These are phyloP conservation scores for Cylindrotheca fusiformis DNA, from an alignment of 108 stramenopile genomes.

Conservation along the genomic window DNA sequence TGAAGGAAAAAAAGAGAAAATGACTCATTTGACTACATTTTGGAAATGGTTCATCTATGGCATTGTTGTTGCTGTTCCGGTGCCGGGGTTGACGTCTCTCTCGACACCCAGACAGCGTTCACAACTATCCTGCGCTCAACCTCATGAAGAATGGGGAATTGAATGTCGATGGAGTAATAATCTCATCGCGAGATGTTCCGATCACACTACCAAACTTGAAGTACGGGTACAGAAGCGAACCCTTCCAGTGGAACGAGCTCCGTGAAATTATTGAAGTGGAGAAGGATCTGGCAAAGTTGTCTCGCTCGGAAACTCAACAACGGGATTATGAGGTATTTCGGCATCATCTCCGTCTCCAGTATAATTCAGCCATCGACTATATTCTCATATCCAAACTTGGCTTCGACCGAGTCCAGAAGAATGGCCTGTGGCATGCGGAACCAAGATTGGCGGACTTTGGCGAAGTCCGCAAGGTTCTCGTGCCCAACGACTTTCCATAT, in stretches of 20 bases:
- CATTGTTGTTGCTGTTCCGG: too few relatives aligned
- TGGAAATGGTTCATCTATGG: too few relatives aligned
- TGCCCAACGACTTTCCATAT: slow-evolving; percentile 76
- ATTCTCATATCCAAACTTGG: slow-evolving; percentile 70
- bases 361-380: slow-evolving; percentile 62
- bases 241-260: slow-evolving; percentile 35
- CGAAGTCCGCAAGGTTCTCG: slow-evolving; percentile 20
- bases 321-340: slow-evolving; percentile 40
- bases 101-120: too few relatives aligned
- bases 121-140: too few relatives aligned
- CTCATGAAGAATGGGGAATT: too few relatives aligned
- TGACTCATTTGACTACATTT: too few relatives aligned
- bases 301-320: slow-evolving; percentile 52
- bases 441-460: slow-evolving; percentile 2
- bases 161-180: slow-evolving; percentile 11
- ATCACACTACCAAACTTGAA: slow-evolving; percentile 26
- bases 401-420: slow-evolving; percentile 15
- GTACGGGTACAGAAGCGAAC: slow-evolving; percentile 36
- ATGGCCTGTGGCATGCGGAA: slow-evolving; percentile 1
- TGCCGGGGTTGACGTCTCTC: too few relatives aligned
- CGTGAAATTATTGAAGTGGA: slow-evolving; percentile 33
- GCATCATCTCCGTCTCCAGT: slow-evolving; percentile 39
- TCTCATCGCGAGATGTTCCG: slow-evolving; percentile 3
- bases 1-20: too few relatives aligned
- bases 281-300: slow-evolving; percentile 42